Conservation (phyloP, 2,329 filamentous ascomycete species). For the Ceratocystis papillata region DNA sequence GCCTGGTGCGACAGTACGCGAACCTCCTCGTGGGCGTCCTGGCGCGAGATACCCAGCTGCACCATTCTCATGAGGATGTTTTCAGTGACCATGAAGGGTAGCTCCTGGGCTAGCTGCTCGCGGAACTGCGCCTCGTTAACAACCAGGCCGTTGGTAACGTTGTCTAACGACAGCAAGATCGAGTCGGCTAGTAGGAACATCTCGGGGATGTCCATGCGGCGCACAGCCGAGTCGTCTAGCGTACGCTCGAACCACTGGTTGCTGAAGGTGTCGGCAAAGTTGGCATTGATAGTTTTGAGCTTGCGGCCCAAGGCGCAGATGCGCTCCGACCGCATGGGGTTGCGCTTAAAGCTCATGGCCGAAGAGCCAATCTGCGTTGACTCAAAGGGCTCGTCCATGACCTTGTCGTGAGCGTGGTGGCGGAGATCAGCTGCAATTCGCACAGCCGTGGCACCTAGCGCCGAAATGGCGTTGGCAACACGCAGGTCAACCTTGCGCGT, state of each 20-base stretch:
- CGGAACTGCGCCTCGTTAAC: slow-evolving; percentile 67
- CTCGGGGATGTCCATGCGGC: slow-evolving; percentile 52
- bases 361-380: slow-evolving; percentile 63
- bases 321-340: slow-evolving; percentile 41
- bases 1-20: slow-evolving; percentile 72
- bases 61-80: slow-evolving; percentile 67
- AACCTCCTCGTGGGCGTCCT: slow-evolving; percentile 81
- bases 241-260: slow-evolving; percentile 48
- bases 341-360: slow-evolving; percentile 44
- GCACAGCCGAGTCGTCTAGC: slow-evolving; percentile 65
- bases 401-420: slow-evolving; percentile 64
- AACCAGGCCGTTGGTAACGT: slow-evolving; percentile 58
- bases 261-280: slow-evolving; percentile 30
- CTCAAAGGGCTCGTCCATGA: slow-evolving; percentile 62
- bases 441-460: slow-evolving; percentile 62
- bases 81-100: slow-evolving; percentile 73
- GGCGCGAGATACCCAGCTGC: slow-evolving; percentile 57
- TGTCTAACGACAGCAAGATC: slow-evolving; percentile 56
- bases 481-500: slow-evolving; percentile 69
- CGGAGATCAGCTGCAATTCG: slow-evolving; percentile 66
- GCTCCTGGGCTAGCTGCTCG: slow-evolving; percentile 57
- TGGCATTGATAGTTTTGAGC: slow-evolving; percentile 34
- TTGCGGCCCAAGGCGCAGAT: slow-evolving; percentile 39
- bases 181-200: slow-evolving; percentile 58
- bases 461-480: slow-evolving; percentile 69